Percentiles rank a stretch among this genome's conserved stretches.
Conservation (phyloP, 148 eudicot genomes). For the Hydrangea macrophylla region DNA sequence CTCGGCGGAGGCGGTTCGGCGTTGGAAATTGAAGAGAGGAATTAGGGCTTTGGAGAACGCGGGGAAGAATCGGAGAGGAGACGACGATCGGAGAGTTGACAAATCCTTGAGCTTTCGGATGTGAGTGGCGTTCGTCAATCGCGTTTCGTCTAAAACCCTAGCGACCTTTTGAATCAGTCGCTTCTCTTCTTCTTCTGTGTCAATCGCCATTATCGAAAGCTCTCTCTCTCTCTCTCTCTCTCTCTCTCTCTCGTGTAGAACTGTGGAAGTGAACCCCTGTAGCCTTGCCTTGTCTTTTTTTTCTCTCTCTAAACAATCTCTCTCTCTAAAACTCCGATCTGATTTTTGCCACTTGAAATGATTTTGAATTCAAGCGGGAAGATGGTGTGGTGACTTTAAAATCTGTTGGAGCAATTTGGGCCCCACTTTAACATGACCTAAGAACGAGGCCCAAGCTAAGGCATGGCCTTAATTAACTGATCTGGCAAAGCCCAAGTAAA, state of each 20-base stretch:
- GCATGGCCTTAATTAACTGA: too few relatives aligned
- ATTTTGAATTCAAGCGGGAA: conserved; percentile 15
- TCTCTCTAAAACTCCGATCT: not conserved
- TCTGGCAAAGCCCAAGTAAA: too few relatives aligned
- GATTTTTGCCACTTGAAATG: not conserved
- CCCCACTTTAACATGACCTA: too few relatives aligned
- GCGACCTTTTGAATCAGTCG: conserved; percentile 43
- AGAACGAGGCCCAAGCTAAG: too few relatives aligned
- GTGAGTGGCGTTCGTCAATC: conserved; percentile 68
- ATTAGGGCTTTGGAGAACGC: conserved; percentile 56
- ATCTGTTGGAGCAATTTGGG: not conserved
- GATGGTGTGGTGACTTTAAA: too few relatives aligned
- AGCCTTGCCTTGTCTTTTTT: not conserved
- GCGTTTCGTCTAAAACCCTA: conserved; percentile 50
- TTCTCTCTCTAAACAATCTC: not conserved
- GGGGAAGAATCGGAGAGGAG: conserved; percentile 35
- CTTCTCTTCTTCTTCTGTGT: conserved; percentile 20
- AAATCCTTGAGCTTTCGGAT: conserved; percentile 86
- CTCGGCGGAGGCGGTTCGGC: conserved; percentile 64
- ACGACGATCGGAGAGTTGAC: conserved; percentile 45
- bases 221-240: not conserved
- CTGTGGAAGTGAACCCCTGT: not conserved
- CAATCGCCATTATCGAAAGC: conserved; percentile 17
- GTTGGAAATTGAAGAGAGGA: conserved; percentile 61
- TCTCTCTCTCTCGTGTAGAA: not conserved